phyloP scores from a whole-genome alignment of 2,329 filamentous ascomycete species.

The Cercospora janseana region DNA sequence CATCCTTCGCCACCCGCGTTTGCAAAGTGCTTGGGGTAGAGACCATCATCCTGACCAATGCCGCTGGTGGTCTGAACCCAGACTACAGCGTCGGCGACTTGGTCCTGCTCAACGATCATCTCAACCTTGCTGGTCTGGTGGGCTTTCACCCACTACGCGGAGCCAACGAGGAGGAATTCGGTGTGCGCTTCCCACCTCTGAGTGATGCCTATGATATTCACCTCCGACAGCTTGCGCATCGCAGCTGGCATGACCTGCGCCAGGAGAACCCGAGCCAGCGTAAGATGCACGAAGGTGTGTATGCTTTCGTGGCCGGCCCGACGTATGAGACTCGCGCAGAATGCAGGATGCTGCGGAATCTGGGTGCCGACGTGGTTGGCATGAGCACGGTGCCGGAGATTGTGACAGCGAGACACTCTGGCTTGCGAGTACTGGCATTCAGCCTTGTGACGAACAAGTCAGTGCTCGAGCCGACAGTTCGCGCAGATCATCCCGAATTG shows the following conservation, averaged over 20 bases:
- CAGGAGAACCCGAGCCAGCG: constrained; percentile 46
- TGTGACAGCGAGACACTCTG: constrained; percentile 62
- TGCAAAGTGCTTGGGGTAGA: constrained; percentile 62
- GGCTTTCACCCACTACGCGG: constrained; percentile 62
- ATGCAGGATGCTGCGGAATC: constrained; percentile 58
- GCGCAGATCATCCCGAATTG: constrained; percentile 57
- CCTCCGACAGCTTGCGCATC: constrained; percentile 57
- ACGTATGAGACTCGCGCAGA: constrained; percentile 66
- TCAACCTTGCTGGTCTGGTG: constrained; percentile 62
- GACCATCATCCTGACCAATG: constrained; percentile 64
- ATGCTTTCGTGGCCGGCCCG: constrained; percentile 63
- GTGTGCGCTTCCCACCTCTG: constrained; percentile 61
- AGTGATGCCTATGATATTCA: constrained; percentile 66
- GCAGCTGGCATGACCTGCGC: constrained; percentile 54
- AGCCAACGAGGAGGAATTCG: constrained; percentile 62
- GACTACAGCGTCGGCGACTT: constrained; percentile 64
- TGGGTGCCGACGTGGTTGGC: constrained; percentile 67
- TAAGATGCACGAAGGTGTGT: constrained; percentile 62
- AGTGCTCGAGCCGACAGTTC: constrained; percentile 57
- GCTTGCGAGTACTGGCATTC: constrained; percentile 62
- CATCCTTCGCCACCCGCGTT: constrained; percentile 64
- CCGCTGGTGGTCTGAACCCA: constrained; percentile 64
- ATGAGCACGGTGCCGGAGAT: constrained; percentile 71
- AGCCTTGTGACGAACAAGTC: constrained; percentile 66
- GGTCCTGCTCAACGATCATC: constrained; percentile 64